Percentiles rank a stretch among this genome's conserved stretches.
These are phyloP conservation scores for Fusarium chlamydosporum DNA, from an alignment of 2,329 filamentous ascomycete species.

Conservation along the genomic window DNA sequence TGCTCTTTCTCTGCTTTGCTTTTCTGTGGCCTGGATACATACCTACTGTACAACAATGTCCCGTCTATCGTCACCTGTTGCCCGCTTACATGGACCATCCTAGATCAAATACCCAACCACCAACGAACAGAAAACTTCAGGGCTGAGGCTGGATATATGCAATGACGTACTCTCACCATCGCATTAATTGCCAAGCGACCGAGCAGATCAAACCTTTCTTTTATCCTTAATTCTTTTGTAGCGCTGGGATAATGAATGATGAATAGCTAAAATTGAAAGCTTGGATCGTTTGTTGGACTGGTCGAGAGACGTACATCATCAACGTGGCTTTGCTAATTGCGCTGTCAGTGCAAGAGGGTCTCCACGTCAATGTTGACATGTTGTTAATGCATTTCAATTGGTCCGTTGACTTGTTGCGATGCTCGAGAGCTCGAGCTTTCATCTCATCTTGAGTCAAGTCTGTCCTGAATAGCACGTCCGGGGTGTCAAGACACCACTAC, in stretches of 20 bases:
- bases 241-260: slow-evolving; percentile 6
- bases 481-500: slow-evolving; percentile 37
- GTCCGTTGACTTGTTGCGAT: not conserved
- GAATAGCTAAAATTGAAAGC: slow-evolving; percentile 9
- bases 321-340: slow-evolving; percentile 34
- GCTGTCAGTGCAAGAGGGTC: not conserved
- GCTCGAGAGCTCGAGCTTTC: not conserved
- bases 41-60: not conserved
- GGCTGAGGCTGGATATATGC: slow-evolving; percentile 18
- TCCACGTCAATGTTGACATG: not conserved
- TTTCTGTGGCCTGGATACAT: not conserved
- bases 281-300: slow-evolving; percentile 3
- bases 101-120: slow-evolving; percentile 9
- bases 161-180: slow-evolving; percentile 28
- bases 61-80: slow-evolving; percentile 16
- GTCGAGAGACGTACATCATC: slow-evolving; percentile 33
- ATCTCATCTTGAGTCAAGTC: not conserved
- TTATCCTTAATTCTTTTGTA: slow-evolving; percentile 8
- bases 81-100: slow-evolving; percentile 35
- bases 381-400: not conserved
- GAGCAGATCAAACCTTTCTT: not conserved
- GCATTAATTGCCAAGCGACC: slow-evolving; percentile 35
- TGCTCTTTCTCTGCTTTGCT: slow-evolving; percentile 11
- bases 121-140: slow-evolving; percentile 11
- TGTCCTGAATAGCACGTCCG: not conserved